These are phyloP conservation scores for Thelonectria discophora DNA, from an alignment of 2,329 filamentous ascomycete genomes.

Conservation along the genomic window DNA sequence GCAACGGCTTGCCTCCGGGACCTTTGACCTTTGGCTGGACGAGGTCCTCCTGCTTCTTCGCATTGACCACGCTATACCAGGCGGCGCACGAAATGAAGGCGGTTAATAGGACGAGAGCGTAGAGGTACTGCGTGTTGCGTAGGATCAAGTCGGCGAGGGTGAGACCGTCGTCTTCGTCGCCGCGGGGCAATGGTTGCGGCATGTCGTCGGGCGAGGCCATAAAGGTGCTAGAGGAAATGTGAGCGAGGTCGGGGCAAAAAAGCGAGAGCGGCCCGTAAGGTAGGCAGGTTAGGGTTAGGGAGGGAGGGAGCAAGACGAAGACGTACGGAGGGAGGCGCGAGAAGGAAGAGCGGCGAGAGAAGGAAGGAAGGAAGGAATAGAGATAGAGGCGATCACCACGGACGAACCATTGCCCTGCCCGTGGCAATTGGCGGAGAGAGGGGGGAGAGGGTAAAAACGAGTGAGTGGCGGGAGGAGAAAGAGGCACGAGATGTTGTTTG, in stretches of 20 bases:
- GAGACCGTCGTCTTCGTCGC: conserved; percentile 37
- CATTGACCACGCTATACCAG: conserved; percentile 62
- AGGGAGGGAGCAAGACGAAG: conserved; percentile 7
- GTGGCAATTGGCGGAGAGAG: conserved; percentile 46
- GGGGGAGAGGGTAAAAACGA: conserved; percentile 36
- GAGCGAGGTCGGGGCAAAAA: conserved; percentile 37
- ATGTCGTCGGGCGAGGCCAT: conserved; percentile 48
- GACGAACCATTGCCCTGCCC: conserved; percentile 51
- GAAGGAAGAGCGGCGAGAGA: conserved; percentile 27
- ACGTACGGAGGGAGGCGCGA: conserved; percentile 25
- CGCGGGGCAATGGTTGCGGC: conserved; percentile 39
- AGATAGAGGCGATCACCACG: conserved; percentile 45
- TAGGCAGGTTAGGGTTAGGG: conserved; percentile 1
- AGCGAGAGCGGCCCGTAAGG: conserved; percentile 35
- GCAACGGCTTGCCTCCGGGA: conserved; percentile 89
- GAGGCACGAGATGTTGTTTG: conserved; percentile 40
- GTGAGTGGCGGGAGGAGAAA: conserved; percentile 37
- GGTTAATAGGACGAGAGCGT: conserved; percentile 61
- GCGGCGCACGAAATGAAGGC: conserved; percentile 61
- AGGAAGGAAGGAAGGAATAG: conserved; percentile 31
- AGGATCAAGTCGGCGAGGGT: conserved; percentile 54
- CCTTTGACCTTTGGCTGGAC: conserved; percentile 66
- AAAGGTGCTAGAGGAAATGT: conserved; percentile 44
- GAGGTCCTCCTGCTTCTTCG: conserved; percentile 59
- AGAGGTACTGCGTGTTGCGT: conserved; percentile 59